Evolutionary conservation across 768 basidiomycete species (phyloP).

Genomic region (Mrakia gelida): DNA sequence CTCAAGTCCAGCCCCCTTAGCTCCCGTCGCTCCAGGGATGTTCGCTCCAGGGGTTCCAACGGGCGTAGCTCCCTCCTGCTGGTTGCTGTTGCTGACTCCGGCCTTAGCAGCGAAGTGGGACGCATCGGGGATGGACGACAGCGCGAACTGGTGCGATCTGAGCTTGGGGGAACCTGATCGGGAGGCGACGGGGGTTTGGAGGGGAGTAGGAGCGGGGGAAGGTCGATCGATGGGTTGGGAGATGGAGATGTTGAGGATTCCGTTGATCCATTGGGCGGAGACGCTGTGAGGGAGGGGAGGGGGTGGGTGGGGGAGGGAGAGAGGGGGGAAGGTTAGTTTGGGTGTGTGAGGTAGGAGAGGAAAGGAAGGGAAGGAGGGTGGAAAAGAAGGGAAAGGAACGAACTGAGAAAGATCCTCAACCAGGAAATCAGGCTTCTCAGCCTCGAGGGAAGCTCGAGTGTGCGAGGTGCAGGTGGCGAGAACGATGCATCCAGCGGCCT

Average conservation of each 20-base stretch:
- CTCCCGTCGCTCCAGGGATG: not conserved
- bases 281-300: constrained; percentile 32
- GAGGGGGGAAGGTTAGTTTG: too few relatives aligned
- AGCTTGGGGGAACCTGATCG: constrained; percentile 36
- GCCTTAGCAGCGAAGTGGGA: constrained; percentile 36
- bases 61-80: not conserved
- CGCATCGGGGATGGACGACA: not conserved
- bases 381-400: not conserved
- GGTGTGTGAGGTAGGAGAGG: not conserved
- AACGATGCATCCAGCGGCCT: constrained; percentile 67
- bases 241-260: constrained; percentile 41
- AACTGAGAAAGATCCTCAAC: constrained; percentile 44
- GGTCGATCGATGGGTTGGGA: constrained; percentile 43
- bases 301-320: too few relatives aligned
- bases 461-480: constrained; percentile 84
- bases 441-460: constrained; percentile 48
- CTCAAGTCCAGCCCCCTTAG: not conserved
- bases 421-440: constrained; percentile 46
- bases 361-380: not conserved
- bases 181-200: constrained; percentile 43
- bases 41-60: not conserved
- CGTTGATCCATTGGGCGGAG: constrained; percentile 40
- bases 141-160: not conserved
- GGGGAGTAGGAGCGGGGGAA: constrained; percentile 44
- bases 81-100: too few relatives aligned